Percentiles rank a stretch among this genome's conserved stretches.
phyloP scores from a whole-genome alignment of 2,329 filamentous ascomycete genomes.

The Epichloe brachyelytri region DNA sequence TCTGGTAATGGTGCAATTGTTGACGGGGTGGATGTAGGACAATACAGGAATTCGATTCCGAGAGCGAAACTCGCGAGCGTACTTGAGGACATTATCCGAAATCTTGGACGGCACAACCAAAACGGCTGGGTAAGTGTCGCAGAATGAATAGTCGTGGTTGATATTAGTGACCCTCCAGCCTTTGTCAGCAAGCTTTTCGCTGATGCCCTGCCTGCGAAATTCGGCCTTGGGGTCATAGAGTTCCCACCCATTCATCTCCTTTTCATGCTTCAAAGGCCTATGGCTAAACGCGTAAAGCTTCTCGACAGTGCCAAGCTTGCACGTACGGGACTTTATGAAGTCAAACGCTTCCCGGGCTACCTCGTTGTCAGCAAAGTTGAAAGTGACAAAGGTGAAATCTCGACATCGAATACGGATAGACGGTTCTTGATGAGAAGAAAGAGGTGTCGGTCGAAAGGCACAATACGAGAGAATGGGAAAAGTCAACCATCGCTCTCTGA shows the following conservation, averaged over 20 bases:
- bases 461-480: constrained; percentile 85
- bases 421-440: constrained; percentile 56
- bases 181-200: constrained; percentile 60
- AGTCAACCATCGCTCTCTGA: constrained; percentile 76
- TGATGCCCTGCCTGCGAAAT: constrained; percentile 78
- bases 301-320: constrained; percentile 69
- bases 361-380: constrained; percentile 67
- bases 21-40: constrained; percentile 90
- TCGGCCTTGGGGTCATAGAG: constrained; percentile 78
- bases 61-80: constrained; percentile 81
- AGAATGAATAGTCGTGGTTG: constrained; percentile 83
- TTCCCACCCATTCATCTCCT: constrained; percentile 64
- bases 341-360: constrained; percentile 78
- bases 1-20: constrained; percentile 92
- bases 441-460: constrained; percentile 60
- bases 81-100: constrained; percentile 94
- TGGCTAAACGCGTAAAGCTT: constrained; percentile 88
- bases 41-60: constrained; percentile 77
- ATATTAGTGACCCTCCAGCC: constrained; percentile 86
- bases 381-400: constrained; percentile 87
- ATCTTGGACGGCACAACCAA: constrained; percentile 78
- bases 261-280: constrained; percentile 60
- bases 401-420: constrained; percentile 80
- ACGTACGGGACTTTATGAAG: constrained; percentile 68
- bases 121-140: constrained; percentile 78